phyloP scores from a whole-genome alignment of 2,329 filamentous ascomycete genomes.

The Erysiphe pulchra region DNA sequence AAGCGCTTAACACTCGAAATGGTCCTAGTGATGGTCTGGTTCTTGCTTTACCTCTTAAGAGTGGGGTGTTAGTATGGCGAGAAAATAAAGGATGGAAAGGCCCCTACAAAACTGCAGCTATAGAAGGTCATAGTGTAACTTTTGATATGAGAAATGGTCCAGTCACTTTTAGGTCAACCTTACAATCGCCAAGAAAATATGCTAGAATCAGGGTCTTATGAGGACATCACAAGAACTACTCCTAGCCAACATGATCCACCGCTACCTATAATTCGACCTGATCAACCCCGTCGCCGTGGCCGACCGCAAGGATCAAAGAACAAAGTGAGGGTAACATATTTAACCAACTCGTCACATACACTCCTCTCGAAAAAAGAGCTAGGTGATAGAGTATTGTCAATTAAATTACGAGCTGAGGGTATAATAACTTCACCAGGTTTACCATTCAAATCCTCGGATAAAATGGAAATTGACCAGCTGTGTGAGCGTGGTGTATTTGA shows the following conservation, averaged over 20 bases:
- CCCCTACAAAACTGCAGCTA: not conserved
- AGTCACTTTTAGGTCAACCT: not conserved
- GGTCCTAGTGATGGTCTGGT: not conserved
- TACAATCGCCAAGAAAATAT: not conserved
- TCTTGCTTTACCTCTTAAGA: not conserved
- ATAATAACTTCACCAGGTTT: not conserved
- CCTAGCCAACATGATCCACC: not conserved
- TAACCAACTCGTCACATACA: not conserved
- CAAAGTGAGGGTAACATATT: not conserved
- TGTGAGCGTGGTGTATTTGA: not conserved
- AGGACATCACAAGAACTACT: not conserved
- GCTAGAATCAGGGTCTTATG: not conserved
- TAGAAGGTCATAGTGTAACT: not conserved
- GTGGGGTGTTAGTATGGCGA: not conserved
- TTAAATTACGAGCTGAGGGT: not conserved
- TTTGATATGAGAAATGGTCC: not conserved
- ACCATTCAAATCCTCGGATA: constrained; percentile 1
- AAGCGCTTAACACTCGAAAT: not conserved
- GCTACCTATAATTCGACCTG: not conserved
- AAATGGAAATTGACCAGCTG: not conserved
- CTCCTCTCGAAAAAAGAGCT: not conserved
- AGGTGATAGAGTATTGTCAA: not conserved
- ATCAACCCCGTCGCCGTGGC: not conserved
- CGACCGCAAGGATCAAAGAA: not conserved
- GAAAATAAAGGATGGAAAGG: constrained; percentile 1